These are phyloP conservation scores for Nicotiana tomentosiformis DNA, from an alignment of 257 asterid species.

Conservation along the genomic window DNA sequence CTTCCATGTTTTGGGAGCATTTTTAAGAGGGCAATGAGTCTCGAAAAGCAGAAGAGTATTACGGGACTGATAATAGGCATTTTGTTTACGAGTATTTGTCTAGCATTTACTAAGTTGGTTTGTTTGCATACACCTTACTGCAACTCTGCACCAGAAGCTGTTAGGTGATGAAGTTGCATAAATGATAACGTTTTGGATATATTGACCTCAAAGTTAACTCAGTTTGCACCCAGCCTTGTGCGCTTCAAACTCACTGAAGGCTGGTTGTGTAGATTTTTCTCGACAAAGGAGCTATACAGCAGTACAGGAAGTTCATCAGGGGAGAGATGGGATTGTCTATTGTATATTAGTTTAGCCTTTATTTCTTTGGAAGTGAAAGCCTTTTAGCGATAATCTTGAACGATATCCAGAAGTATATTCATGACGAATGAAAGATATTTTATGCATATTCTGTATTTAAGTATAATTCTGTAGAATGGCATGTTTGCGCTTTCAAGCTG, in stretches of 20 bases:
- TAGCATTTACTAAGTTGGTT: conserved; percentile 74
- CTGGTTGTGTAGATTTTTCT: not conserved
- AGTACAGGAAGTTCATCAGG: not conserved
- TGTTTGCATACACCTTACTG: conserved; percentile 96
- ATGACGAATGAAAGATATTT: not conserved
- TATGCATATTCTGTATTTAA: not conserved
- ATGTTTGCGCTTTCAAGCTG: not conserved
- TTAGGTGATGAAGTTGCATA: conserved; percentile 42
- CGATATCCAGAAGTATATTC: not conserved
- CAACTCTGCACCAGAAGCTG: conserved; percentile 99
- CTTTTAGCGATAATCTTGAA: not conserved
- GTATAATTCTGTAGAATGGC: not conserved
- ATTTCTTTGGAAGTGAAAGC: not conserved
- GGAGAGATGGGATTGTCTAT: not conserved
- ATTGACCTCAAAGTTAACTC: not conserved
- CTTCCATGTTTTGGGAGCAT: conserved; percentile 82
- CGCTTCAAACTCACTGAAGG: not conserved
- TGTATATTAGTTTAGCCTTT: not conserved
- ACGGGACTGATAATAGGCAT: conserved; percentile 55
- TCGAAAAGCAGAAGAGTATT: conserved; percentile 59
- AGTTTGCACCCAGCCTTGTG: not conserved
- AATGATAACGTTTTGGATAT: not conserved
- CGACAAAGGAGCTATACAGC: not conserved
- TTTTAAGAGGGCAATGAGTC: conserved; percentile 52
- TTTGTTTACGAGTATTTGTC: conserved; percentile 55